Evolutionary conservation across 148 eudicot species (phyloP).

Genomic region (Vaccinium macrocarpon): DNA sequence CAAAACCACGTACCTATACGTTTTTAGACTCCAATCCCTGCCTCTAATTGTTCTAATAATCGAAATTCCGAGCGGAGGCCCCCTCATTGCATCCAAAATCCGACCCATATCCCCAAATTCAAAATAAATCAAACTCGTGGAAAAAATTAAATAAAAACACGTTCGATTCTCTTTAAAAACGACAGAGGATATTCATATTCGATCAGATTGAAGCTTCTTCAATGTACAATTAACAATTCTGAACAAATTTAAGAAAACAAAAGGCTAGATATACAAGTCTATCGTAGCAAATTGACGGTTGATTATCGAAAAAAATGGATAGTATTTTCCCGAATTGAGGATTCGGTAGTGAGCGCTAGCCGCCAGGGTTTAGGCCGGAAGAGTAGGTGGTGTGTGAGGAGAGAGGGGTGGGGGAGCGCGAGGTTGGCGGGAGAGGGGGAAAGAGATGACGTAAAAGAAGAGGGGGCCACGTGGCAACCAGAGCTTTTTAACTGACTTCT

Average conservation of each 20-base stretch:
- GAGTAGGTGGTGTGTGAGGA: too few species aligned
- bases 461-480: not conserved
- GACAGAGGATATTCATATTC: not conserved
- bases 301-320: constrained; percentile 13
- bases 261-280: not conserved
- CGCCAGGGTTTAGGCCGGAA: not conserved
- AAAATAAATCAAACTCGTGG: not conserved
- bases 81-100: constrained; percentile 29
- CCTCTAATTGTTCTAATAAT: constrained; percentile 60
- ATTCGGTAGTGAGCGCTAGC: not conserved
- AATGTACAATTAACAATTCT: not conserved
- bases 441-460: not conserved
- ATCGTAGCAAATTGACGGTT: not conserved
- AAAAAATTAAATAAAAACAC: too few species aligned
- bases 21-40: constrained; percentile 64
- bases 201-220: not conserved
- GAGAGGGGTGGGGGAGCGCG: constrained; percentile 20
- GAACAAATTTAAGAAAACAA: not conserved
- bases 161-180: not conserved
- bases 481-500: not conserved
- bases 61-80: constrained; percentile 67
- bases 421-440: constrained; percentile 26
- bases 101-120: constrained; percentile 29
- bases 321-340: not conserved
- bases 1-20: constrained; percentile 70